Evolutionary conservation across 352 stramenopile genomes (phyloP).

Genomic region (Phytophthora rubi): DNA sequence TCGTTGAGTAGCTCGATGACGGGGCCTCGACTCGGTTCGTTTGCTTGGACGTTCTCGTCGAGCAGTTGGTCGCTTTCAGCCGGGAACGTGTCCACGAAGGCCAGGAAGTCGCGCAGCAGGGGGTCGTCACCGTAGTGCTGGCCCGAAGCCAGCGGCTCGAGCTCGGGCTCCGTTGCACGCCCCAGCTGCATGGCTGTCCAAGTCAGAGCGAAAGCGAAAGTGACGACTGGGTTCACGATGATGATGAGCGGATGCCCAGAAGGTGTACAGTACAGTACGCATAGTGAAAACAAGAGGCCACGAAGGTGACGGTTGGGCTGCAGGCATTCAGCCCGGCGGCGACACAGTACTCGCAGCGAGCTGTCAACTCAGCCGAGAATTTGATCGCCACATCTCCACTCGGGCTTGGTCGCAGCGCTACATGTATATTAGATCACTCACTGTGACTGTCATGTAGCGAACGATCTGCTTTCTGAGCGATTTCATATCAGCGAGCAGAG

Average conservation of each 20-base stretch:
- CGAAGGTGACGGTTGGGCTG: not conserved
- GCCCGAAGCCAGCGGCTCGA: conserved; percentile 6
- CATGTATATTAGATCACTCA: too few species aligned
- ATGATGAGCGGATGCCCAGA: not conserved
- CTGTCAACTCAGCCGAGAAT: not conserved
- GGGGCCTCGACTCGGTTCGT: not conserved
- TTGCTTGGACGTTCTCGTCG: conserved; percentile 6
- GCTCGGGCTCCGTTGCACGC: conserved; percentile 4
- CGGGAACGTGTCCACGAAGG: conserved; percentile 39
- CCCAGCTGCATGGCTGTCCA: conserved; percentile 6
- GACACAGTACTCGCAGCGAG: not conserved
- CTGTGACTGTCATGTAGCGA: too few species aligned
- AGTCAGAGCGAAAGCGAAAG: conserved; percentile 16
- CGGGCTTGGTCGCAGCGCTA: too few species aligned
- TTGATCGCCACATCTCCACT: not conserved
- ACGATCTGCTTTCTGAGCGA: too few species aligned
- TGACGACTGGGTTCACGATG: conserved; percentile 15
- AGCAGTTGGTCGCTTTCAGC: conserved; percentile 25
- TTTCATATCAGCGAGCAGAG: too few species aligned
- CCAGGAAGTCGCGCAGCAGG: conserved; percentile 23
- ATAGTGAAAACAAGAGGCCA: not conserved
- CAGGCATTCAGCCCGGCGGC: not conserved
- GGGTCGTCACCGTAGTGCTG: conserved; percentile 3
- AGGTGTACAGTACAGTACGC: not conserved
- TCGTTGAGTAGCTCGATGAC: conserved; percentile 9